phyloP scores from a whole-genome alignment of 495 filamentous ascomycete species.

The Aspergillus wentii region DNA sequence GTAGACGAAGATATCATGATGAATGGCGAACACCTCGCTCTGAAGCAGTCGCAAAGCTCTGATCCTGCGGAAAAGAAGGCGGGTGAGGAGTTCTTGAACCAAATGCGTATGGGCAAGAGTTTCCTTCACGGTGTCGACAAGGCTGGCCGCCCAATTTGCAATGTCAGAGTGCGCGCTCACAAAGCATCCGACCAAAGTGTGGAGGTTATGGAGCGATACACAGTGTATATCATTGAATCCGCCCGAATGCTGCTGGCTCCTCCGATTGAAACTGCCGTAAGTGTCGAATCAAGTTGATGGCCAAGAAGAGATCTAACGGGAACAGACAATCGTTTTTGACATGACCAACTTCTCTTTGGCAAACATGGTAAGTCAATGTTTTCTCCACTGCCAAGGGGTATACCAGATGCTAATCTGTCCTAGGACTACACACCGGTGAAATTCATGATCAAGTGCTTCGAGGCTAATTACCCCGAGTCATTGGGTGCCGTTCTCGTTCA shows the following conservation, averaged over 20 bases:
- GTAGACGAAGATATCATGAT: conserved; percentile 84
- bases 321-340: conserved; percentile 81
- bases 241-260: conserved; percentile 73
- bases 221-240: conserved; percentile 92
- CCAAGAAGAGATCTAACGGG: conserved; percentile 1
- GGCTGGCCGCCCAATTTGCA: conserved; percentile 79
- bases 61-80: conserved; percentile 57
- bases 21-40: conserved; percentile 66
- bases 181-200: conserved; percentile 76
- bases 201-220: conserved; percentile 76
- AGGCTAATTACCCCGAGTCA: conserved; percentile 95
- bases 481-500: conserved; percentile 92
- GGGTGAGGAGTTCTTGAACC: conserved; percentile 76
- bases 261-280: conserved; percentile 87
- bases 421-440: conserved; percentile 94
- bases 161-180: conserved; percentile 79
- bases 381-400: neutral
- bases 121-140: conserved; percentile 88
- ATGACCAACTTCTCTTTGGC: conserved; percentile 89
- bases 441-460: conserved; percentile 99
- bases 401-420: conserved; percentile 8
- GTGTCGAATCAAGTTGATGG: conserved; percentile 21
- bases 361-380: conserved; percentile 66
- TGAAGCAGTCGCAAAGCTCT: conserved; percentile 51
- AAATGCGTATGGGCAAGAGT: conserved; percentile 90